phyloP scores from a whole-genome alignment of 805 yeast species.

The Torulaspora gathmanii region DNA sequence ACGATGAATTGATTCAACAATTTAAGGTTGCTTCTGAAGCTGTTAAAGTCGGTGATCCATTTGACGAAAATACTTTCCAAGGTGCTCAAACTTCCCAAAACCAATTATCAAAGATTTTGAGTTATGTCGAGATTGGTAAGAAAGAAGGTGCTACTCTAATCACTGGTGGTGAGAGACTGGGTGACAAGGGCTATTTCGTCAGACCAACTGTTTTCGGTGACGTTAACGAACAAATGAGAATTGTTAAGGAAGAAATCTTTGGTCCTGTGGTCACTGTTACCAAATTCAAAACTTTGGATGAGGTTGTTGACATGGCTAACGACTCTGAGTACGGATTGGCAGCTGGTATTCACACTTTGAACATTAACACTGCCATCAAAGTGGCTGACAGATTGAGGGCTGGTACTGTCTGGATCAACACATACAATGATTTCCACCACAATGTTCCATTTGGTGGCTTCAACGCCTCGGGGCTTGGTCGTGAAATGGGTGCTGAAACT shows the following conservation, averaged over 20 bases:
- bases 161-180: constrained; percentile 63
- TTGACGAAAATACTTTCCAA: constrained; percentile 69
- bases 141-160: constrained; percentile 76
- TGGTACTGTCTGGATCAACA: constrained; percentile 91
- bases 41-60: constrained; percentile 77
- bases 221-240: constrained; percentile 60
- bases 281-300: constrained; percentile 78
- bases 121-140: constrained; percentile 71
- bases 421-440: constrained; percentile 82
- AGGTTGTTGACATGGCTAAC: constrained; percentile 73
- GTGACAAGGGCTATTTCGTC: constrained; percentile 61
- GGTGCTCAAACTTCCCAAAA: constrained; percentile 87
- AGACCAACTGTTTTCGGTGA: constrained; percentile 73
- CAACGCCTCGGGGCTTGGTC: constrained; percentile 87
- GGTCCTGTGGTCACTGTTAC: constrained; percentile 88
- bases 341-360: constrained; percentile 81
- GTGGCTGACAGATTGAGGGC: constrained; percentile 72
- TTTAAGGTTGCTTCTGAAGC: constrained; percentile 51
- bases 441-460: constrained; percentile 91
- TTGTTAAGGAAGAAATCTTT: constrained; percentile 74
- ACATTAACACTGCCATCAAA: constrained; percentile 67
- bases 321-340: constrained; percentile 81
- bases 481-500: constrained; percentile 89
- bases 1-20: constrained; percentile 67
- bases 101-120: constrained; percentile 74